phyloP scores from a whole-genome alignment of 2,329 filamentous ascomycete species.

The Aspergillus tubingensis region DNA sequence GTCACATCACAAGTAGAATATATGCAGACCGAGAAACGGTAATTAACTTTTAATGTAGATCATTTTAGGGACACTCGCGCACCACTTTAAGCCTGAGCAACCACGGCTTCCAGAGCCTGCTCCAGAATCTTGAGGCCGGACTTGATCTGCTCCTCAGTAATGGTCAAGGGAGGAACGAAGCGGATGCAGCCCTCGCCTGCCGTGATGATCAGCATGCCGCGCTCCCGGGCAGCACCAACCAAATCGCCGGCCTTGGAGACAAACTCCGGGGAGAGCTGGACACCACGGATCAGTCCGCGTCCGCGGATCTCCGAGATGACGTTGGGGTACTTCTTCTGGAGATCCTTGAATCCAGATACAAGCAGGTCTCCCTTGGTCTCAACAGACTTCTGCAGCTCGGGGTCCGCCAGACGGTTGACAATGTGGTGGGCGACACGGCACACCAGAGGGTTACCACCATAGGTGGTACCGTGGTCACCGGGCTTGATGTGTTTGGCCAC shows the following conservation, averaged over 20 bases:
- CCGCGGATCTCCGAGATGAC: conserved; percentile 79
- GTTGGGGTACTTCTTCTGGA: conserved; percentile 65
- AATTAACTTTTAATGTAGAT: not conserved
- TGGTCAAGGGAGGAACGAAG: conserved; percentile 84
- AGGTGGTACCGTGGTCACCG: conserved; percentile 92
- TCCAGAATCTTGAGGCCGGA: conserved; percentile 75
- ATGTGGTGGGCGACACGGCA: conserved; percentile 84
- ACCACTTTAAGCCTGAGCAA: conserved; percentile 38
- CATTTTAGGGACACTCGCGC: not conserved
- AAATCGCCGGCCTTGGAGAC: conserved; percentile 56
- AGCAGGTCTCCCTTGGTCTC: conserved; percentile 66
- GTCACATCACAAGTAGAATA: not conserved
- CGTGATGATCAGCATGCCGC: conserved; percentile 86
- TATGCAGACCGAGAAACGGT: not conserved
- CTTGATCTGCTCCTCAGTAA: conserved; percentile 78
- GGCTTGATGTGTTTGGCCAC: conserved; percentile 70
- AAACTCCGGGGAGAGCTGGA: conserved; percentile 76
- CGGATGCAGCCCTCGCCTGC: conserved; percentile 89
- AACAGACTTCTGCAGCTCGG: conserved; percentile 69
- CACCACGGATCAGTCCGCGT: conserved; percentile 78
- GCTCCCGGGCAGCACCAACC: conserved; percentile 81
- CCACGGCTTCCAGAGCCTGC: conserved; percentile 62
- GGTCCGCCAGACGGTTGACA: conserved; percentile 72
- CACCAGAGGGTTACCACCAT: conserved; percentile 87
- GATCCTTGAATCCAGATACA: conserved; percentile 56